These are phyloP conservation scores for Glycine soja DNA, from an alignment of 306 rosid species.

Conservation along the genomic window DNA sequence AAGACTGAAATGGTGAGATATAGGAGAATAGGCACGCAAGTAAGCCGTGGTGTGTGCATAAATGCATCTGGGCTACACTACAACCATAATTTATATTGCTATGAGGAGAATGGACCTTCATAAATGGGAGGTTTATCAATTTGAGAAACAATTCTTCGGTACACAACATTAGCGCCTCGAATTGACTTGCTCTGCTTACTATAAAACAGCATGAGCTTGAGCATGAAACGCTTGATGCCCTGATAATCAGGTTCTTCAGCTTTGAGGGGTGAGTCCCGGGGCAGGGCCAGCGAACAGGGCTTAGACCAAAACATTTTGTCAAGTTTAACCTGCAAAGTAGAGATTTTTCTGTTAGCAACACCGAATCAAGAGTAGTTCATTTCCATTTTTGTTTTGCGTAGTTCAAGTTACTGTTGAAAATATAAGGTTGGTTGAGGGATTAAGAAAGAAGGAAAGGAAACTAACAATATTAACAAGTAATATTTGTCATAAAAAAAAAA, in stretches of 20 bases:
- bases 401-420: neutral
- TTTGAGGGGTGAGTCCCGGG: constrained; percentile 70
- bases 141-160: constrained; percentile 73
- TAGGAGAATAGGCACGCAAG: too few relatives aligned
- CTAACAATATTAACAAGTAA: too few relatives aligned
- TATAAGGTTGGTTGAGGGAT: too few relatives aligned
- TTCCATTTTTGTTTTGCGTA: neutral
- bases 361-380: constrained; percentile 18
- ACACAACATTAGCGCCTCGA: constrained; percentile 91
- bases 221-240: constrained; percentile 72
- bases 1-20: too few relatives aligned
- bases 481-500: too few relatives aligned
- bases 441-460: too few relatives aligned
- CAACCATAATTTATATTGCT: too few relatives aligned
- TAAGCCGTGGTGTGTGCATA: neutral
- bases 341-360: constrained; percentile 26
- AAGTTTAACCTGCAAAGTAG: constrained; percentile 64
- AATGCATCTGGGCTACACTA: neutral
- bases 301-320: constrained; percentile 85
- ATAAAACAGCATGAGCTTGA: constrained; percentile 79
- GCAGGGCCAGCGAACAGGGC: constrained; percentile 79
- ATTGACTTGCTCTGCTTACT: constrained; percentile 93
- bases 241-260: constrained; percentile 76
- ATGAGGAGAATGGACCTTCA: constrained; percentile 59
- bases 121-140: constrained; percentile 86